Base-by-base conservation (phyloP, 1,284 basidiomycete species). In the Testicularia cyperi region DNA sequence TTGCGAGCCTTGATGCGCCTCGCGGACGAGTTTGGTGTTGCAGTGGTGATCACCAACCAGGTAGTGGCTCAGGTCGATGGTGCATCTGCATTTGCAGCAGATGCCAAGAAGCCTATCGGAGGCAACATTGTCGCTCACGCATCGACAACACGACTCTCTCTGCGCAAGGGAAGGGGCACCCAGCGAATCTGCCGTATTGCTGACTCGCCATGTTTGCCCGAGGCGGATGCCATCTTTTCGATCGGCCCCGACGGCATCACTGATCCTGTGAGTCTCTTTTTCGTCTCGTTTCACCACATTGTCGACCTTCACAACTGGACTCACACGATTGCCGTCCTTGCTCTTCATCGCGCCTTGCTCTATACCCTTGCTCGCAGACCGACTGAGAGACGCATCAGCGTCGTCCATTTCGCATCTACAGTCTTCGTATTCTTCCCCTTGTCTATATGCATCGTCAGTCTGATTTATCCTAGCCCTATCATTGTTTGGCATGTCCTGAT, bases 1-100 rank as follows among this genome's bases (percentile, higher is more conserved):
- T 79, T 99, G 38, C 84, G 95, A 43, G 92, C 87, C 2, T 81
- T 98, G 31, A 89, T 95, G 80, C 83, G 95, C 31, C 80, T 99
- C 32, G 95, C 94, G 4, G 94, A 98, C 74, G 95, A 98, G 83
- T 98, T 91, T 72, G 95, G 94, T 23, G 90, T 98, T 21, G 94
- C 94, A 0, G 94, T 98, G 14, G 92, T 98, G 4, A 86, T 97
- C 40, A 92, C 91, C 5, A 99, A 99, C 77, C 95, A 99, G 78
- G 95, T 99, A 52, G 96, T 99, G 81, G 96, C 95, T 14, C 92
- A 87, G 63, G 94, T 95, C 1, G 95, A 98, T 46, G 70, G 67
- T 24, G 70, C 66, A 10, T 53, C 49, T 13, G 60, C 60, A 2
- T 64, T 64, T 37, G 46, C 58, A 1, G 90, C 91, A 62, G 72